Conservation (phyloP, 495 filamentous ascomycete species). For the Lepidopterella palustris region DNA sequence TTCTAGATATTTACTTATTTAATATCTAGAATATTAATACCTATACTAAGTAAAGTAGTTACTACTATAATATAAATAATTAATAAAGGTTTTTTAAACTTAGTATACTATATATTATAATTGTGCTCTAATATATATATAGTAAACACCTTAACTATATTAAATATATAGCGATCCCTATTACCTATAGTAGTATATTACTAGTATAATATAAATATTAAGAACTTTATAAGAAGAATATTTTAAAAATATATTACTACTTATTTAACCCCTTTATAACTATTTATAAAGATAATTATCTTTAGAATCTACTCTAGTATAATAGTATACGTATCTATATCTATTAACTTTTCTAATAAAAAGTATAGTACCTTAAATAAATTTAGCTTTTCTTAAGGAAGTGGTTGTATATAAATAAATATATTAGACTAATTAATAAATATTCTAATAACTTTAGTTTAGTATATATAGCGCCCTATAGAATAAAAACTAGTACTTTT, state of each 20-base stretch:
- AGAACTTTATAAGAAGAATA: not conserved
- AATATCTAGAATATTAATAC: too few species aligned
- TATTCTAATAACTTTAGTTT: not conserved
- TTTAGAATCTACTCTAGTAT: not conserved
- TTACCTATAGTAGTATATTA: too few species aligned
- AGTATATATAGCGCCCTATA: not conserved
- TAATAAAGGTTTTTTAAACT: not conserved
- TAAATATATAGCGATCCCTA: too few species aligned
- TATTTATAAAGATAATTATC: not conserved
- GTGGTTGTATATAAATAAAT: not conserved
- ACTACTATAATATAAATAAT: too few species aligned
- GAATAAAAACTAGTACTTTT: not conserved
- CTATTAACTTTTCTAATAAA: too few species aligned
- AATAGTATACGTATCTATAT: not conserved
- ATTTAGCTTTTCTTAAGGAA: not conserved
- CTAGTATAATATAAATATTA: not conserved
- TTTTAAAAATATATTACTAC: not conserved
- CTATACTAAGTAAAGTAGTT: too few species aligned
- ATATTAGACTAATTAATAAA: not conserved
- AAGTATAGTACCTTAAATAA: too few species aligned
- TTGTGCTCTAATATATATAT: not conserved
- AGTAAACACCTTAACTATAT: too few species aligned
- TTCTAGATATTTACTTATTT: too few species aligned
- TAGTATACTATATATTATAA: not conserved
- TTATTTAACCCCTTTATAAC: not conserved